phyloP scores from a whole-genome alignment of 129 eudicot species.

The Kitagawia praeruptora region DNA sequence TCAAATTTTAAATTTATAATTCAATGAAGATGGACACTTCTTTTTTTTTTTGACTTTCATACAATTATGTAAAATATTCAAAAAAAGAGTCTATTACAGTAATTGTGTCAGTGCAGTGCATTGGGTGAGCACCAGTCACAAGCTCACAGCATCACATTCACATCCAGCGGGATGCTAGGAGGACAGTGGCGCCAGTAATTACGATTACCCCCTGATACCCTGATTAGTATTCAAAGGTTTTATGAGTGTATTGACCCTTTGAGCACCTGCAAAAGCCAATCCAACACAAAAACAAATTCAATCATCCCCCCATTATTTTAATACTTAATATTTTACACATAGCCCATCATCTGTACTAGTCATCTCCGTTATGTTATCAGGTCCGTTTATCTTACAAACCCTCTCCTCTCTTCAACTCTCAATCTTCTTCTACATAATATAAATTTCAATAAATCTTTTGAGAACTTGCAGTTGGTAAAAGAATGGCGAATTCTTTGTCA shows the following conservation, averaged over 20 bases:
- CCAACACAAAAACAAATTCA: background rate
- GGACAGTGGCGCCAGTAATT: background rate
- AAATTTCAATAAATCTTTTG: background rate
- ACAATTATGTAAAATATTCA: no score
- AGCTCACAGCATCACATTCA: no score
- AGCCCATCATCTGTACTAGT: background rate
- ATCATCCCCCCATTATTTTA: background rate
- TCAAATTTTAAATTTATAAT: no score
- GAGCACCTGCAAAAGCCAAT: slow-evolving; percentile 18
- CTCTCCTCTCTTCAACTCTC: background rate
- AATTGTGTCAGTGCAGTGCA: no score
- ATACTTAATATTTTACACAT: background rate
- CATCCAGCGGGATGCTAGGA: background rate
- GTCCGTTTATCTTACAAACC: slow-evolving; percentile 5
- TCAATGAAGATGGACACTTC: no score
- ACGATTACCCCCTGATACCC: no score
- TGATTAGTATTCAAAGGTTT: background rate
- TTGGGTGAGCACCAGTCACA: no score
- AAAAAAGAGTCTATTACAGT: no score
- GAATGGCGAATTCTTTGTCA: slow-evolving; percentile 49
- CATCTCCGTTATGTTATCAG: slow-evolving; percentile 33
- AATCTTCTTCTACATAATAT: background rate
- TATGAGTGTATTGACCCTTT: slow-evolving; percentile 22
- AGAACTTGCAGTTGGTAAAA: slow-evolving; percentile 36
- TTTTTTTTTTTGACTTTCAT: no score